Percentiles rank a stretch among this genome's conserved stretches.
Conservation (phyloP, 2,329 filamentous ascomycete species). For the Sporothrix schenckii region DNA sequence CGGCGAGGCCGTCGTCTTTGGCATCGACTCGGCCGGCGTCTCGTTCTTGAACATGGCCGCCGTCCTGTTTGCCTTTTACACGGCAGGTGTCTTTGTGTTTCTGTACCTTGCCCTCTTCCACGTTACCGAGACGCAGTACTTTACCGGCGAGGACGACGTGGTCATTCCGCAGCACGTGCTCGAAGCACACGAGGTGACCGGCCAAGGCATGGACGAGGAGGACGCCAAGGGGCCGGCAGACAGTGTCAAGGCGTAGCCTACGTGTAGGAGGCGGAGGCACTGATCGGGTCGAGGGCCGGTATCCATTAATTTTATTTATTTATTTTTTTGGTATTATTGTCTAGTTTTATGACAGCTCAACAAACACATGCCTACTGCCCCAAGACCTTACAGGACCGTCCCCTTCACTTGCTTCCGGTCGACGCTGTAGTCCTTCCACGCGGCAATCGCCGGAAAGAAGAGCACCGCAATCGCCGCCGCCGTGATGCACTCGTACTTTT, state of each 20-base stretch:
- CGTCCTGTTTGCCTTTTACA: not conserved
- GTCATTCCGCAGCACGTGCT: slow-evolving; percentile 40
- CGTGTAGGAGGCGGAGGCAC: too few relatives aligned
- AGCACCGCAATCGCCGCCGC: slow-evolving; percentile 45
- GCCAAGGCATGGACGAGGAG: not conserved
- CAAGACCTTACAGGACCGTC: slow-evolving; percentile 30
- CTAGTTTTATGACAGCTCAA: not conserved
- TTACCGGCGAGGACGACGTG: slow-evolving; percentile 38
- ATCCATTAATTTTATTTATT: too few relatives aligned
- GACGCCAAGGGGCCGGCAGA: not conserved
- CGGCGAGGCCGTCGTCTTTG: slow-evolving; percentile 40
- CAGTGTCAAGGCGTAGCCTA: not conserved
- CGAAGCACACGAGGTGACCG: slow-evolving; percentile 33
- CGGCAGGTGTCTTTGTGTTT: slow-evolving; percentile 28
- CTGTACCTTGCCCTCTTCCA: slow-evolving; percentile 37
- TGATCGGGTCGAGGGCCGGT: too few relatives aligned
- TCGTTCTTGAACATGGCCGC: slow-evolving; percentile 4
- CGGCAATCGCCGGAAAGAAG: slow-evolving; percentile 32
- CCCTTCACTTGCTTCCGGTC: slow-evolving; percentile 37
- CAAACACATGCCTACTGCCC: not conserved
- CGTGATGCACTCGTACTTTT: slow-evolving; percentile 53
- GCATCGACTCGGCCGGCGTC: slow-evolving; percentile 11
- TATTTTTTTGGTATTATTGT: too few relatives aligned
- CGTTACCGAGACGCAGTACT: slow-evolving; percentile 40
- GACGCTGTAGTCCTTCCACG: slow-evolving; percentile 38